Conservation (phyloP, 2,329 filamentous ascomycete species). For the Trichoderma atroviride region DNA sequence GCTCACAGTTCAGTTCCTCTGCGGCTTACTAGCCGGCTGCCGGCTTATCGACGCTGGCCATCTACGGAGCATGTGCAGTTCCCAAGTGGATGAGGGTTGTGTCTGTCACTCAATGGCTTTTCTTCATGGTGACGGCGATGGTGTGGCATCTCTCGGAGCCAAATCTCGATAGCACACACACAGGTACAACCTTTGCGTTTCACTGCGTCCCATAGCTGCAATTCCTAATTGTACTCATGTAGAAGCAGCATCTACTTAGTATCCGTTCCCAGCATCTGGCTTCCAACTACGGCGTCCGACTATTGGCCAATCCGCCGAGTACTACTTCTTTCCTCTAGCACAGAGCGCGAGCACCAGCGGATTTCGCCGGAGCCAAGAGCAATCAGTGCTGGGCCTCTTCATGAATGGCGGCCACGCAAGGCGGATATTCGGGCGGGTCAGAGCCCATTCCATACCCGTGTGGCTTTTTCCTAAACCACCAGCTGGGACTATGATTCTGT, state of each 20-base stretch:
- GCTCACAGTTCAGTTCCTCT: not conserved
- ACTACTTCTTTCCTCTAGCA: not conserved
- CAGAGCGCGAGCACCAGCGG: not conserved
- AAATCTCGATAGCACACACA: not conserved
- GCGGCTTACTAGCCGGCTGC: not conserved
- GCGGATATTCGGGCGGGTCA: not conserved
- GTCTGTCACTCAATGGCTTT: not conserved
- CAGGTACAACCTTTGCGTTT: constrained; percentile 1
- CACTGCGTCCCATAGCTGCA: not conserved
- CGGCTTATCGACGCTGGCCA: not conserved
- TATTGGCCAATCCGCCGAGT: not conserved
- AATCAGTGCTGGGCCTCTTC: not conserved
- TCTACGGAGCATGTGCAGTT: not conserved
- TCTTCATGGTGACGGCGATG: not conserved
- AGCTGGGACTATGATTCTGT: not conserved
- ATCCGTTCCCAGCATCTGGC: not conserved
- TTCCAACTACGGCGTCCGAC: not conserved
- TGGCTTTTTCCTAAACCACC: not conserved
- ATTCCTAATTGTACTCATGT: not conserved
- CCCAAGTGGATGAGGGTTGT: not conserved
- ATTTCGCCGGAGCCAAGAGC: not conserved
- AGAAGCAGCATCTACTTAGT: not conserved
- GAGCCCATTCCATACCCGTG: constrained; percentile 1
- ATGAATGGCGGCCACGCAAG: not conserved
- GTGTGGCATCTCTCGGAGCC: not conserved